Conservation (phyloP, 2,329 filamentous ascomycete species). For the Hypoxylon sp. region DNA sequence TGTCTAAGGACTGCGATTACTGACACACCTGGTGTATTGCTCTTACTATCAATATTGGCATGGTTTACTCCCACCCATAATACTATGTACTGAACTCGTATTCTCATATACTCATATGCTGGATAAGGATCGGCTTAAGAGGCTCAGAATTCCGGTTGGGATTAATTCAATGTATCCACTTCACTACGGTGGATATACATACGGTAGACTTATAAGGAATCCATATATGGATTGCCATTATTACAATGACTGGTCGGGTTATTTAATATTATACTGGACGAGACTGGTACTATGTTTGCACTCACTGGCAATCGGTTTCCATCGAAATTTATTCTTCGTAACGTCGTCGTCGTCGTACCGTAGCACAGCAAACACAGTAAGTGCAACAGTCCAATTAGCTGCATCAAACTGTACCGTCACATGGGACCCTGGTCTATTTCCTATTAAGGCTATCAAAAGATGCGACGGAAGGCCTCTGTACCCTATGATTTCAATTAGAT, state of each 20-base stretch:
- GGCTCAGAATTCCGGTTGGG: too few species aligned
- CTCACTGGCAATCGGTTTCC: neutral
- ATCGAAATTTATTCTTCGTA: neutral
- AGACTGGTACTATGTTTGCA: too few species aligned
- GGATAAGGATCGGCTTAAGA: too few species aligned
- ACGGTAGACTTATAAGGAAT: too few species aligned
- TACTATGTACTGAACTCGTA: neutral
- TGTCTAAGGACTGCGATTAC: neutral
- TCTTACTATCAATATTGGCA: neutral
- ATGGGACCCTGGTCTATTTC: conserved; percentile 12
- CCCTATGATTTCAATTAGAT: conserved; percentile 31
- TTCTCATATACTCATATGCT: too few species aligned
- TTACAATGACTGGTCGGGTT: too few species aligned
- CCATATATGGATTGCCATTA: too few species aligned
- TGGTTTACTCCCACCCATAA: neutral
- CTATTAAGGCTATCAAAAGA: conserved; percentile 30
- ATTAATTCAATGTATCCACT: too few species aligned
- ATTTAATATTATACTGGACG: too few species aligned
- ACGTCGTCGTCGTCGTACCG: neutral
- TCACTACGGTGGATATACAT: too few species aligned
- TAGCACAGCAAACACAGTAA: conserved; percentile 14
- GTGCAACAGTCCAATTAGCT: conserved; percentile 1
- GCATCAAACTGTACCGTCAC: conserved; percentile 3
- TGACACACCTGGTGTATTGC: neutral
- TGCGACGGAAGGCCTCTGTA: conserved; percentile 18